Evolutionary conservation across 345 rosid genomes (phyloP), one percentile per base, ranked within the genome.

Genomic region (Acer negundo): DNA sequence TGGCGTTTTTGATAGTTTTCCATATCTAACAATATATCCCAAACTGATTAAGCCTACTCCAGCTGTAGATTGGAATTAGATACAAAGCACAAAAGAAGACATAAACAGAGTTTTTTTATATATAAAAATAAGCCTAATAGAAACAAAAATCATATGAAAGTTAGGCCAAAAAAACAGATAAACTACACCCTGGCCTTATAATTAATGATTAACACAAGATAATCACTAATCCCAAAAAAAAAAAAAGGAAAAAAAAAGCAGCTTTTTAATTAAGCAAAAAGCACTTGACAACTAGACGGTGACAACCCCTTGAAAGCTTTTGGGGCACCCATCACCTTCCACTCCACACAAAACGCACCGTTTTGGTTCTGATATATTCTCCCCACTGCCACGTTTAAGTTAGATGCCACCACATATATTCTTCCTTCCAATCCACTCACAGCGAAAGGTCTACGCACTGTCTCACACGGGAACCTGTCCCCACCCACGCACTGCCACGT

Each of bases 401-500:
- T 90, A 49, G 79, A 69, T 6, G 88, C 81, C 80, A 85, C 94
- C 73, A 91, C 92, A 65, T 83, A 90, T 17, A 93, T 84, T 78
- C 69, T 76, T 53, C 85, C 90, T 3, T 82, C 91, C 35, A 70
- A 80, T 19, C 81, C 91, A 6, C 69, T 76, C 78, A 86, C 92
- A 16, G 90, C 86, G 13, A 88, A 87, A 0, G 97, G 95, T 47
- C 90, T 84, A 51, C 79, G 80, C 82, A 91, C 72, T 7, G 65
- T 46, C 35, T 78, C 83, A 9, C 90, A n/a, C 0, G 92, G 91
- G 53, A 93, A 85, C 44, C 61, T 82, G 6, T 84, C 87, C 13
- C 97, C 95, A 1, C 80, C 88, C 67, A 93, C 86, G 44, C 80
- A 80, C 56, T 56, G 74, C 97, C 95, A 93, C 84, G 79, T 65